Base-by-base conservation (phyloP, 2,329 filamentous ascomycete species). In the Colletotrichum incanum region DNA sequence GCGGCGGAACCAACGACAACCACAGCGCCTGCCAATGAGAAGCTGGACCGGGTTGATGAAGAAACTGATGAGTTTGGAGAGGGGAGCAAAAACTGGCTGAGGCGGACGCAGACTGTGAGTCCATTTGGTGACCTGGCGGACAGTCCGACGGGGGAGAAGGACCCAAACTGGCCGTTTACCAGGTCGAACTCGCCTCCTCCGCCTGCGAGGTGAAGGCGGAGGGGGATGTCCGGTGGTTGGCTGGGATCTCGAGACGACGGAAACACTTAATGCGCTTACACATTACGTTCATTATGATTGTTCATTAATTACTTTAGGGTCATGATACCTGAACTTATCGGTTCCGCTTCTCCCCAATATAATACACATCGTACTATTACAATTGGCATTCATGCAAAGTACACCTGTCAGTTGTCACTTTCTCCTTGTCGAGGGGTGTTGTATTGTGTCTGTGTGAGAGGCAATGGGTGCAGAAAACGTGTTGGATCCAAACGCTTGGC, bases 51-150 rank as follows among this genome's bases (percentile, higher is more conserved):
- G 54, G 66, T 73, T 11, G 64, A 73, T 31, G 70, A 73, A 61
- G 67, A 67, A 62, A 47, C 67, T 65, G 65, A 72, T 65, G 70
- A 70, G 3, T 34, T 72, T 12, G 49, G 72, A 64, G 23, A 62
- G 65, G 28, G 72, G 64, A 31, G 69, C 71, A 41, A 82, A 61
- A 75, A 74, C 41, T 83, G 80, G 80, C 73, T 83, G 54, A 72
- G 65, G 56, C 64, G 76, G 55, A 76, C 78, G 3, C 79, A 79
- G 56, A 79, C 77, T 12, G 80, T 82, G 8, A 82, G 80, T 61
- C 81, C 81, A 4, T 82, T 82, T 72, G 78, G 76, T 37, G 77
- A 79, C 47, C 73, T 82, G 50, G 75, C 73, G 45, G 74, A 74
- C 45, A 72, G 65, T 14, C 69, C 69, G 39, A 45, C 64, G 26